These are phyloP conservation scores for Botrytis hyacinthi DNA, from an alignment of 2,329 filamentous ascomycete genomes.

Conservation along the genomic window DNA sequence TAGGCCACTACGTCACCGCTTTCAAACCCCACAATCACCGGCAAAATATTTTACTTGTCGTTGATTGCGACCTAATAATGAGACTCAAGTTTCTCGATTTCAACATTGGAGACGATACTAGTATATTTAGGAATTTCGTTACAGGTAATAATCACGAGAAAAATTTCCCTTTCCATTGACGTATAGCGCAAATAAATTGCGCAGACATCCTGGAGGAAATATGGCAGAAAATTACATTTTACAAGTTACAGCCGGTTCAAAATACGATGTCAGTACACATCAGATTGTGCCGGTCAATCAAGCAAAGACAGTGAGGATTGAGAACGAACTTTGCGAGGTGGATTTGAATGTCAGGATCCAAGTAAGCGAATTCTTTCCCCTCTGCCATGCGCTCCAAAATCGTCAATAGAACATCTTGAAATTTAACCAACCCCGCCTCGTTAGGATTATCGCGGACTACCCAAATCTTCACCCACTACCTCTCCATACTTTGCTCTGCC, in stretches of 20 bases:
- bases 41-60: constrained; percentile 2
- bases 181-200: background rate
- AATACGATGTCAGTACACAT: constrained; percentile 73
- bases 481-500: constrained; percentile 75
- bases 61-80: background rate
- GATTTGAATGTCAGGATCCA: constrained; percentile 74
- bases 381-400: constrained; percentile 32
- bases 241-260: constrained; percentile 75
- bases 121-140: background rate
- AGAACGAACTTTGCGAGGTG: constrained; percentile 61
- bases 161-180: background rate
- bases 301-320: constrained; percentile 59
- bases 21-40: background rate
- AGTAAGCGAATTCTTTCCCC: constrained; percentile 46
- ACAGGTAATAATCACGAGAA: background rate
- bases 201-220: background rate
- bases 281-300: constrained; percentile 73
- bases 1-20: constrained; percentile 21
- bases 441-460: constrained; percentile 64
- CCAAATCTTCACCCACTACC: constrained; percentile 63
- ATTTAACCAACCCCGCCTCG: constrained; percentile 17
- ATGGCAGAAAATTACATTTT: constrained; percentile 76
- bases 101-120: background rate
- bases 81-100: background rate
- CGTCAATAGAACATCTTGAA: background rate